Base-by-base conservation (phyloP, 805 yeast genomes). In the Metschnikowia gelsemii region DNA sequence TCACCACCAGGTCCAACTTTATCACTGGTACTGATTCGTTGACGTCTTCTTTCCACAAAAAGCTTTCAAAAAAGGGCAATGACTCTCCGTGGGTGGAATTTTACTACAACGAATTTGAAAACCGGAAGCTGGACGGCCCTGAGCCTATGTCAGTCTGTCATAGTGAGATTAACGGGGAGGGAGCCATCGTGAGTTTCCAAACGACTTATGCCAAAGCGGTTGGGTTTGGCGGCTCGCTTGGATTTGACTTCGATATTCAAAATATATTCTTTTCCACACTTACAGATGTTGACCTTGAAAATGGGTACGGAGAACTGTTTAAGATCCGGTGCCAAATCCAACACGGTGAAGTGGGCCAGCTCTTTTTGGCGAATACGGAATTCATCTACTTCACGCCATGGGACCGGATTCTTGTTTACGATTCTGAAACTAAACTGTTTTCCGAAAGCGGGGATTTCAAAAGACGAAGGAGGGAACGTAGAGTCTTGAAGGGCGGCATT, bases 281-380 rank as follows among this genome's bases (percentile, higher is more conserved):
- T 9, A 36, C 46, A 2, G 39, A 28, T n/a, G 5, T 26, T 40
- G 18, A 20, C 44, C 2, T 22, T 47, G 11, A 53, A 35, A 26
- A 32, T 9, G 6, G 32, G 40, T 9, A 31, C 11, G 16, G 14
- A 37, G 13, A 22, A 23, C 8, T 31, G 40, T 11, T 38, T 26
- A 35, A 46, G 7, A 20, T 51, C 12, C 26, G 39, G 11, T 51
- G 55, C 35, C 21, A 24, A 16, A 42, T 45, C 12, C 24, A 35
- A 3, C 42, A 33, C n/a, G 54, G 54, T 14, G 54, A 51, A 27
- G 31, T 49, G 13, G 55, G 50, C 17, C 53, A 49, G 42, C 39
- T 49, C 5, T 47, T 51, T 25, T 35, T 49, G 34, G 37, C 44
- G 25, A 20, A 40, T 25, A 40, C 54, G 24, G 45, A 29, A 12